A percentile compares a stretch with the other conserved stretches of the same genome.
phyloP scores from a whole-genome alignment of 169 alveolate species.

The Eimeria necatrix region DNA sequence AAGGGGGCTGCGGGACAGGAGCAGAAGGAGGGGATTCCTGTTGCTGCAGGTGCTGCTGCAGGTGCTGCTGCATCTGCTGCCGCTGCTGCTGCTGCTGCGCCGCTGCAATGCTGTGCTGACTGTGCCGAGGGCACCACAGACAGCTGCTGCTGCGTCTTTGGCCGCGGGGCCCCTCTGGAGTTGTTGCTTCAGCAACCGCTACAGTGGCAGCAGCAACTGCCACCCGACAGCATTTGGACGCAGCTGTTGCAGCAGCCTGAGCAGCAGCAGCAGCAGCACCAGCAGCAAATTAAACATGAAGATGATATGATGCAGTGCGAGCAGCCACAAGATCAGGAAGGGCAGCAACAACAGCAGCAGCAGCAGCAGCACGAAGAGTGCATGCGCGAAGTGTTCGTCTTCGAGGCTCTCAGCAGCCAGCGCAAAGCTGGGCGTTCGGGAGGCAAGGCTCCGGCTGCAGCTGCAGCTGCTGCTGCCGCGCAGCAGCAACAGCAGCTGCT shows the following conservation, averaged over 20 bases:
- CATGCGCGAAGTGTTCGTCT: background rate
- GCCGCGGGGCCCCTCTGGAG: background rate
- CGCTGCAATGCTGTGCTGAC: conserved; percentile 7
- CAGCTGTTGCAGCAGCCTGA: conserved; percentile 3
- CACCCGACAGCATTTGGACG: conserved; percentile 8
- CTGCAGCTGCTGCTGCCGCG: background rate
- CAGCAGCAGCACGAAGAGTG: background rate
- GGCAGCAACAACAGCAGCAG: conserved; percentile 35
- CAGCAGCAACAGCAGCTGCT: background rate
- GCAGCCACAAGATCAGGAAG: background rate
- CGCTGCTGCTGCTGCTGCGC: conserved; percentile 47
- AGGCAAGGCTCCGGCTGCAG: background rate
- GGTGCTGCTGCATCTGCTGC: background rate
- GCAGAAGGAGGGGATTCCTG: background rate
- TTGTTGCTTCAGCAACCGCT: conserved; percentile 16
- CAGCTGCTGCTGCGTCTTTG: conserved; percentile 29
- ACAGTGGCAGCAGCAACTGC: conserved; percentile 29
- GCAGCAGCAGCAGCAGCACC: conserved; percentile 44
- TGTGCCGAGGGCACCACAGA: background rate
- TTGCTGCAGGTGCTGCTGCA: background rate
- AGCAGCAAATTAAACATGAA: background rate
- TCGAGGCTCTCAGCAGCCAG: background rate
- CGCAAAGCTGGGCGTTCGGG: background rate
- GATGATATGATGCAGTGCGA: background rate
- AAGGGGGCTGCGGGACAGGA: background rate